Conservation (phyloP, 2,329 filamentous ascomycete genomes). For the Tolypocladium capitatum region DNA sequence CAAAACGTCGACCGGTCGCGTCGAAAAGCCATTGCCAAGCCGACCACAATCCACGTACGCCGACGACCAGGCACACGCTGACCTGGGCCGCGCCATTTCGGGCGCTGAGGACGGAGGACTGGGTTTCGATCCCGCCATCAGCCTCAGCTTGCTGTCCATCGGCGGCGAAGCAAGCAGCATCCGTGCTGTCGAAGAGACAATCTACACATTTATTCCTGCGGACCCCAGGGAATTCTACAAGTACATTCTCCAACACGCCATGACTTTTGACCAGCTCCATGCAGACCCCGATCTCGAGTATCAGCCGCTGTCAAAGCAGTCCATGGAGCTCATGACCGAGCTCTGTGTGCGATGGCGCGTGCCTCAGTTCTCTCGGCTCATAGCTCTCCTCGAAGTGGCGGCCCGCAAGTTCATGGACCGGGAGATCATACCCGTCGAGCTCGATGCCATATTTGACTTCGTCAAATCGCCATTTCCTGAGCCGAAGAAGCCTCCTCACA, state of each 20-base stretch:
- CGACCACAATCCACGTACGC: conserved; percentile 29
- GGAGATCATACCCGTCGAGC: conserved; percentile 65
- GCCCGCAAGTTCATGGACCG: conserved; percentile 75
- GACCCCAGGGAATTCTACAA: conserved; percentile 76
- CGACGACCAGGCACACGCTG: conserved; percentile 38
- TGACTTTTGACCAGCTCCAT: conserved; percentile 51
- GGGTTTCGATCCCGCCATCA: conserved; percentile 52
- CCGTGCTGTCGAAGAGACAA: conserved; percentile 44
- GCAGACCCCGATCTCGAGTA: conserved; percentile 35
- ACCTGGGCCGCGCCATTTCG: conserved; percentile 38
- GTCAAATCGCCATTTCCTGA: conserved; percentile 60
- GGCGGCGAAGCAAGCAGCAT: conserved; percentile 39
- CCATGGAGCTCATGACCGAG: conserved; percentile 72
- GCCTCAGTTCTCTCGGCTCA: conserved; percentile 65
- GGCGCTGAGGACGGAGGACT: conserved; percentile 28
- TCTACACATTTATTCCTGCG: conserved; percentile 80
- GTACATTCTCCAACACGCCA: conserved; percentile 63
- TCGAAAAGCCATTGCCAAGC: conserved; percentile 44
- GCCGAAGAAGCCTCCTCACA: conserved; percentile 47
- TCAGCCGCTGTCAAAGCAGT: conserved; percentile 58
- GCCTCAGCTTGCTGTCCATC: conserved; percentile 52
- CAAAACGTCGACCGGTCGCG: conserved; percentile 52
- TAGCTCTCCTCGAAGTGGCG: conserved; percentile 74
- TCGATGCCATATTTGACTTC: conserved; percentile 73
- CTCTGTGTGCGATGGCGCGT: conserved; percentile 81